Base-by-base conservation (phyloP, 2,329 filamentous ascomycete genomes). In the Emydomyces testavorans region DNA sequence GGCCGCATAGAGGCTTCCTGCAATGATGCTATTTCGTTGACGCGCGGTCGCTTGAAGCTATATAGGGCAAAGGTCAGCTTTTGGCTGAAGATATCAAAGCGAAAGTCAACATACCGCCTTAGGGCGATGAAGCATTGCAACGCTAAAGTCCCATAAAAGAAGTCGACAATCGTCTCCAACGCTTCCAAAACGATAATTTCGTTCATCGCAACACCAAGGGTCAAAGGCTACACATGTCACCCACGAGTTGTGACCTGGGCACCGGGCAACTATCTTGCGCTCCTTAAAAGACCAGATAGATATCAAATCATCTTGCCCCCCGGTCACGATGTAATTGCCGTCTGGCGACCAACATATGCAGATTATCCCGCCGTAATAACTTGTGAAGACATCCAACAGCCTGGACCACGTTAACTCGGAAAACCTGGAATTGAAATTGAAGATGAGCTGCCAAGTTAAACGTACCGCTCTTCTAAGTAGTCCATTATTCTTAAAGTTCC, bases 261-360 rank as follows among this genome's bases (percentile, higher is more conserved):
- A 96, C 53, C 92, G 79, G 15, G 90, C 92, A 42, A 98, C 82
- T 42, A 98, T 80, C 46, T 81, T 78, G 38, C 79, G 80, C 59
- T 96, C 92, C 34, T 80, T 76, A 31, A 94, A 74, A 13, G 83
- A 92, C 92, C 92, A 98, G 56, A 98, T 95, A 0, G 88, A 93
- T 10, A 98, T 84, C 7, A 96, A 72, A 62, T 98, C 92, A 63
- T 98, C 92, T 66, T 96, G 90, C 3, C 92, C 89, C 45, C 92
- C 92, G 0, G 92, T 95, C 15, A 98, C 73, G 44, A 98, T 81
- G 64, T 96, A 98, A 62, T 93, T 90, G 44, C 88, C 89, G 61
- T 98, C 92, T 7, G 92, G 92, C 5, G 90, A 95, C 92, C 92
- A 98, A 67, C 87, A 94, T 1, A 95, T 88, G 60, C 88, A 94